phyloP scores from a whole-genome alignment of 2,329 filamentous ascomycete species.

The Torrubiellomyces zombiae region DNA sequence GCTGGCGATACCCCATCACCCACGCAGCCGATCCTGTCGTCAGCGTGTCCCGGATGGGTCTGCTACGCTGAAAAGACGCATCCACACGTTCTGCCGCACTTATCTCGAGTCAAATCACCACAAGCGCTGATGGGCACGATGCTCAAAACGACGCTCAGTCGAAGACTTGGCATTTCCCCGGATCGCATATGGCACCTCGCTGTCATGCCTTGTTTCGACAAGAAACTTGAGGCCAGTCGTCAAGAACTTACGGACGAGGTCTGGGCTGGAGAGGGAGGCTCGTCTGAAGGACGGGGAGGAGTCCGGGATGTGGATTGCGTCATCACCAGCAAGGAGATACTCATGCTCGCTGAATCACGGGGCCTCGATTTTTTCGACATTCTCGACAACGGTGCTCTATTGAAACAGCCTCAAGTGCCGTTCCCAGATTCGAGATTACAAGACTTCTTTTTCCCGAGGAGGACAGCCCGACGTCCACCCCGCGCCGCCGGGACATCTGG shows the following conservation, averaged over 20 bases:
- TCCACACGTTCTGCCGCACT: constrained; percentile 76
- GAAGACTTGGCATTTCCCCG: constrained; percentile 52
- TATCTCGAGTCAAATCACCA: constrained; percentile 83
- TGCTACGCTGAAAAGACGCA: constrained; percentile 99
- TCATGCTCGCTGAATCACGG: constrained; percentile 74
- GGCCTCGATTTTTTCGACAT: constrained; percentile 60
- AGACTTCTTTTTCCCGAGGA: constrained; percentile 56
- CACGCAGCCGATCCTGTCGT: constrained; percentile 55
- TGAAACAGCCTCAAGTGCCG: constrained; percentile 18
- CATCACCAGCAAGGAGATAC: constrained; percentile 86
- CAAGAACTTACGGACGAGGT: constrained; percentile 73
- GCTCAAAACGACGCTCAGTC: constrained; percentile 71
- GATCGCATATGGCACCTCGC: constrained; percentile 85
- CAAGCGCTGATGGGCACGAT: constrained; percentile 84
- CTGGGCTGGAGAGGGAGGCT: constrained; percentile 41
- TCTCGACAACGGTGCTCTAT: constrained; percentile 37
- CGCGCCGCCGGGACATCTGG: constrained; percentile 63
- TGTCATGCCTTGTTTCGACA: constrained; percentile 98
- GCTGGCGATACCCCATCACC: constrained; percentile 7
- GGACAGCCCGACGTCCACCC: constrained; percentile 24
- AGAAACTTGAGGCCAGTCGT: constrained; percentile 90
- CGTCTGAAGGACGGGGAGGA: constrained; percentile 36
- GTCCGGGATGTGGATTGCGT: constrained; percentile 92
- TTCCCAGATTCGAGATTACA: constrained; percentile 63
- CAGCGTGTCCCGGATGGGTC: constrained; percentile 93